These are phyloP conservation scores for Mortierella hygrophila DNA, from an alignment of 192 early-diverging fungal genomes.

Conservation along the genomic window DNA sequence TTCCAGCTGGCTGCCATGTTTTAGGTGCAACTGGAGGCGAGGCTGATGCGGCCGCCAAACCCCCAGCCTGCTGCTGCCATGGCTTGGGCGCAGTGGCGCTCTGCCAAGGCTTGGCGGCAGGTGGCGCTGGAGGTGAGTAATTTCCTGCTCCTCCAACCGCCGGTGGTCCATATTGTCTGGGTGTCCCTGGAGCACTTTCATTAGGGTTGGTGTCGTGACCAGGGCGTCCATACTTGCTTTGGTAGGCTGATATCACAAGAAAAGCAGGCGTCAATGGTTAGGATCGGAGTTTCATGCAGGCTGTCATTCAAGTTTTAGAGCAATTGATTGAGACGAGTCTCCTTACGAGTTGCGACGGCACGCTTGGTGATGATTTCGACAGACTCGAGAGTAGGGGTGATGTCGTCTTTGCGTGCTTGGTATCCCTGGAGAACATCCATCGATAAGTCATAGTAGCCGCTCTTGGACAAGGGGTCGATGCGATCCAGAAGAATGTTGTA, in stretches of 20 bases:
- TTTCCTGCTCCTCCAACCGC: not conserved
- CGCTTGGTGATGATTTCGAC: constrained; percentile 50
- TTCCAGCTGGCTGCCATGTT: constrained; percentile 25
- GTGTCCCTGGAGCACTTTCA: constrained; percentile 17
- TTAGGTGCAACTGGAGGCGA: constrained; percentile 32
- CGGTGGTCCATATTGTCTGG: constrained; percentile 23
- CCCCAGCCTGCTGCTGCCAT: constrained; percentile 22
- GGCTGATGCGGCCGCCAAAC: not conserved
- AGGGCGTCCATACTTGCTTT: constrained; percentile 44
- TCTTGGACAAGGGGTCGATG: constrained; percentile 68
- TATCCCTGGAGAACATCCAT: constrained; percentile 59
- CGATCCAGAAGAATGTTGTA: constrained; percentile 74
- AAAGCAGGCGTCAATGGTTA: not conserved
- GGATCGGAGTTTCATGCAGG: not conserved
- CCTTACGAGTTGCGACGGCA: constrained; percentile 21
- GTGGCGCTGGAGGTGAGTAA: constrained; percentile 32
- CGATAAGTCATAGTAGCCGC: constrained; percentile 70
- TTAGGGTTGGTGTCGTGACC: constrained; percentile 22
- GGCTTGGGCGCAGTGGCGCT: constrained; percentile 18
- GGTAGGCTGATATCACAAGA: constrained; percentile 21
- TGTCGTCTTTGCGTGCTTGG: constrained; percentile 54
- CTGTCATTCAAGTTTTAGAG: not conserved
- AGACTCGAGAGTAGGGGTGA: constrained; percentile 38
- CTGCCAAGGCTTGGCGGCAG: constrained; percentile 45
- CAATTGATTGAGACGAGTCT: not conserved